These are phyloP conservation scores for Metarhizium robertsii DNA, from an alignment of 2,329 filamentous ascomycete species.

Conservation along the genomic window DNA sequence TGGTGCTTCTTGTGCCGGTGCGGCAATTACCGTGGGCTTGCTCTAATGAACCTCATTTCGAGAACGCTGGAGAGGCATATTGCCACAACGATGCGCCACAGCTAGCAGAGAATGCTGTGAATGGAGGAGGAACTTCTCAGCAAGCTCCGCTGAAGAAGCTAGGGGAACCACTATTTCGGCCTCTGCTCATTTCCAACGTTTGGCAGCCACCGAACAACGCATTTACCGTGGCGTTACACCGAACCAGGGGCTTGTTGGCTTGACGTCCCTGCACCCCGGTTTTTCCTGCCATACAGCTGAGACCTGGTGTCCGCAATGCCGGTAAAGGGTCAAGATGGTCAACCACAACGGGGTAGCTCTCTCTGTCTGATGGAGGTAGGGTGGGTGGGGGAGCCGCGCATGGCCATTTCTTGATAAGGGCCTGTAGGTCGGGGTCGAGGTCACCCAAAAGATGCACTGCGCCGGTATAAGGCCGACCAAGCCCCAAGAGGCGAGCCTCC, in stretches of 20 bases:
- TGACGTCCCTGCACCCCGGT: neutral
- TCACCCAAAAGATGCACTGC: neutral
- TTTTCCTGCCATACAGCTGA: neutral
- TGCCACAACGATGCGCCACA: neutral
- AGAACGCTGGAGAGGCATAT: neutral
- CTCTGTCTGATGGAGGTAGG: neutral
- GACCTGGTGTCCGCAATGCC: neutral
- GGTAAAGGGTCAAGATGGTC: no score
- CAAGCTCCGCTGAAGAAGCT: neutral
- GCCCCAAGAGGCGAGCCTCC: neutral
- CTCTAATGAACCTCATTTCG: no score
- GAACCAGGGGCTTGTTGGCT: neutral
- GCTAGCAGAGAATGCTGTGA: neutral
- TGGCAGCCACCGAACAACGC: neutral
- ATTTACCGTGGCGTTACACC: neutral
- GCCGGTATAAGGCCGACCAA: constrained; percentile 5
- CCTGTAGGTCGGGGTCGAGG: neutral
- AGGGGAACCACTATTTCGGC: neutral
- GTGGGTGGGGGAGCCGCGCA: neutral
- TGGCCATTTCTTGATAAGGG: constrained; percentile 1
- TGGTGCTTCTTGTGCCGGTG: no score
- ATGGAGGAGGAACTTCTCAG: neutral
- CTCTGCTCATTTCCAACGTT: neutral
- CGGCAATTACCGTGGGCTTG: no score
- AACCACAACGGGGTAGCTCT: neutral